These are phyloP conservation scores for Eucalyptus cladocalyx DNA, from an alignment of 345 rosid genomes.

Conservation along the genomic window DNA sequence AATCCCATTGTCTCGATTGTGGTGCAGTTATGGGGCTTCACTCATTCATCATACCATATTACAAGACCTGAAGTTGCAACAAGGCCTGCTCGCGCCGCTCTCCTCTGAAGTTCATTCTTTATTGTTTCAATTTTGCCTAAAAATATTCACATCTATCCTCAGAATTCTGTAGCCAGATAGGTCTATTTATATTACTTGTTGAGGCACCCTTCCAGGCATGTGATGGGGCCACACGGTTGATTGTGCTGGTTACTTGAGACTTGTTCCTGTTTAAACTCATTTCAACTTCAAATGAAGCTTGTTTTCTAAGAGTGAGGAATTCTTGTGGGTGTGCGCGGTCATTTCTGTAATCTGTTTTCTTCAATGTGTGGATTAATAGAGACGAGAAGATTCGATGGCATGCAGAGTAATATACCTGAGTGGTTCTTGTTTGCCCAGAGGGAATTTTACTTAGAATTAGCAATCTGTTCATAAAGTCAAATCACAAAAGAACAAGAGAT, in stretches of 20 bases:
- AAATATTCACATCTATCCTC: neutral
- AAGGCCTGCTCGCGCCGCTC: neutral
- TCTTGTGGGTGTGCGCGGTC: neutral
- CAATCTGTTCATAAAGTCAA: neutral
- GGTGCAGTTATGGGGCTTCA: constrained; percentile 85
- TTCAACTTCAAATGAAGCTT: neutral
- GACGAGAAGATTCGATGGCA: neutral
- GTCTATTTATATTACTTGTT: neutral
- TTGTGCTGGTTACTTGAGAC: neutral
- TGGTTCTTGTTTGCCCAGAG: neutral
- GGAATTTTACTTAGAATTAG: neutral
- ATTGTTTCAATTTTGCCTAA: neutral
- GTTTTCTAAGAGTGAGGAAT: neutral
- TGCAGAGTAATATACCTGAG: neutral
- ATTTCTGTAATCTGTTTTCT: neutral
- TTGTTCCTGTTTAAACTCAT: neutral
- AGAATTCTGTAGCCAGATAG: neutral
- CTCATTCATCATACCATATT: constrained; percentile 37
- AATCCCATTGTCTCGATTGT: neutral
- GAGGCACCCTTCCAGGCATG: neutral
- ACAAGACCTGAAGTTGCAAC: neutral
- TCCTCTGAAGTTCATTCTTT: neutral
- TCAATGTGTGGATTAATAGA: neutral
- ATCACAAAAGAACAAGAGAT: neutral
- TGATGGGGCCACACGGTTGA: neutral